Percentiles rank a stretch among this genome's conserved stretches.
Conservation (phyloP, 192 early-diverging fungal genomes). For the Podila verticillata region DNA sequence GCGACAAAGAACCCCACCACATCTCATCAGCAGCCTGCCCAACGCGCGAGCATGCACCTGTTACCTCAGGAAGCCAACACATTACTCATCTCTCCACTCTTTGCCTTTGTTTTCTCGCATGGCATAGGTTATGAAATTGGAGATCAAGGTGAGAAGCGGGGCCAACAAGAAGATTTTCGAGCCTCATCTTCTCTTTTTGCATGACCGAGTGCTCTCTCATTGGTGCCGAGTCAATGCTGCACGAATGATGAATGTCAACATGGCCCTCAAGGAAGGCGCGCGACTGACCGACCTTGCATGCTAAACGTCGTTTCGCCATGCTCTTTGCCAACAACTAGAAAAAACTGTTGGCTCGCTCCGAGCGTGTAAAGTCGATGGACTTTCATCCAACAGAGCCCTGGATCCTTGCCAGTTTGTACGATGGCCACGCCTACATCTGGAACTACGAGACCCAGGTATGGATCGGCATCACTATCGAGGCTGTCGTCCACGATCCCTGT, state of each 20-base stretch:
- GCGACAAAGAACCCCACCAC: background rate
- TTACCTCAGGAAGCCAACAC: background rate
- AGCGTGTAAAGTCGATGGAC: constrained; percentile 98
- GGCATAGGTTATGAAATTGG: constrained; percentile 47
- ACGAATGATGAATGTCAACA: background rate
- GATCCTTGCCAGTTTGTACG: constrained; percentile 97
- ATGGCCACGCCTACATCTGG: constrained; percentile 96
- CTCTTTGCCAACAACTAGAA: constrained; percentile 18
- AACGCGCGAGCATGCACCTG: background rate
- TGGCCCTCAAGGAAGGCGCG: background rate
- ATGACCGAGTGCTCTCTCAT: background rate
- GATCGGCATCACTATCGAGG: background rate
- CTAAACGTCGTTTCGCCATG: background rate
- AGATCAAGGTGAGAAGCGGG: constrained; percentile 50
- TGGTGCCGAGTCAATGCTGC: background rate
- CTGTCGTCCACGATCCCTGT: background rate
- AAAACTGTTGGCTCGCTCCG: constrained; percentile 80
- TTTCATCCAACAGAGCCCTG: constrained; percentile 99
- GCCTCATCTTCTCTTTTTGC: background rate
- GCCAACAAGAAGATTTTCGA: background rate
- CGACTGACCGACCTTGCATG: background rate
- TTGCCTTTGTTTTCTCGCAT: background rate
- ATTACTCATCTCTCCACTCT: constrained; percentile 19
- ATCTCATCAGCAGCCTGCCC: background rate
- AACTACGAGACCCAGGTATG: constrained; percentile 96